Evolutionary conservation across 2,329 filamentous ascomycete species (phyloP).

Genomic region (Botrytis tulipae): DNA sequence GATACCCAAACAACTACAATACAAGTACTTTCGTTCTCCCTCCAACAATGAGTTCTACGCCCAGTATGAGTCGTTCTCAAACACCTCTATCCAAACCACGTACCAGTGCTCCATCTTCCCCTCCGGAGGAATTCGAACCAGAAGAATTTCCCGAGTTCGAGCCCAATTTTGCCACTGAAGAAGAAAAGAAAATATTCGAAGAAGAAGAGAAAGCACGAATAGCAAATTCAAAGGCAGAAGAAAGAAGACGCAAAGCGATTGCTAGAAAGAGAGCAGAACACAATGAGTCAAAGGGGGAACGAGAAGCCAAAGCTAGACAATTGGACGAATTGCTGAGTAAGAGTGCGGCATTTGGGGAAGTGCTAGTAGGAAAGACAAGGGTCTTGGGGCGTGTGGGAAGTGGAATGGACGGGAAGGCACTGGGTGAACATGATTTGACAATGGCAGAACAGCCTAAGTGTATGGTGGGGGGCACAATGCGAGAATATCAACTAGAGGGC

Average conservation of each 20-base stretch:
- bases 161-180: conserved; percentile 29
- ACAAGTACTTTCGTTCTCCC: neutral
- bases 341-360: conserved; percentile 60
- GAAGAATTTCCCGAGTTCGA: conserved; percentile 24
- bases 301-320: conserved; percentile 57
- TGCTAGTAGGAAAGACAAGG: conserved; percentile 62
- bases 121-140: conserved; percentile 23
- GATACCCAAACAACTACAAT: neutral
- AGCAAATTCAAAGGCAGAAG: conserved; percentile 49
- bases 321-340: conserved; percentile 59
- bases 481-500: conserved; percentile 90
- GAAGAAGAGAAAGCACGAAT: conserved; percentile 49
- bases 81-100: conserved; percentile 28
- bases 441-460: conserved; percentile 84
- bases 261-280: conserved; percentile 47
- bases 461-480: conserved; percentile 85
- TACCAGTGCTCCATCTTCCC: conserved; percentile 34
- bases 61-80: conserved; percentile 23
- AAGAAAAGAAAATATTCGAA: conserved; percentile 34
- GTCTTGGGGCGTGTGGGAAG: conserved; percentile 61
- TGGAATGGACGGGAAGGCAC: conserved; percentile 56
- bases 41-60: conserved; percentile 21
- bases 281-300: conserved; percentile 50
- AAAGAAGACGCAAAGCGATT: conserved; percentile 33
- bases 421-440: conserved; percentile 65